Evolutionary conservation across 352 stramenopile species (phyloP).

Genomic region (Phytophthora ramorum): DNA sequence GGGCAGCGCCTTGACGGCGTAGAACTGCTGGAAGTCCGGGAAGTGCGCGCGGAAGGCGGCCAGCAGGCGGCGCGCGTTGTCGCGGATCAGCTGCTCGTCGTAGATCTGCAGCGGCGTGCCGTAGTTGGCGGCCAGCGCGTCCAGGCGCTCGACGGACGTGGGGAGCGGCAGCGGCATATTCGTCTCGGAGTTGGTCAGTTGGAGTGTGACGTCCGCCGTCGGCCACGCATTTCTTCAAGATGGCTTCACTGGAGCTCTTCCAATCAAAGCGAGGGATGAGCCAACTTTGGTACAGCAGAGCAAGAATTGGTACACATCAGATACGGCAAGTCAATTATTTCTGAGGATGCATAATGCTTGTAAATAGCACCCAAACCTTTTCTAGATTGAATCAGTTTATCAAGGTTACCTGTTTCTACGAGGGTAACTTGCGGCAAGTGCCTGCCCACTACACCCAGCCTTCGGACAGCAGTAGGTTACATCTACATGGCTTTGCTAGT

Average conservation of each 20-base stretch:
- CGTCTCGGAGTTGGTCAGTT: conserved; percentile 15
- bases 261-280: conserved; percentile 32
- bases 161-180: conserved; percentile 75
- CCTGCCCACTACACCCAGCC: no score
- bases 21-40: conserved; percentile 89
- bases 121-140: conserved; percentile 74
- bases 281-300: neutral
- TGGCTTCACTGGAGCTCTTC: conserved; percentile 19
- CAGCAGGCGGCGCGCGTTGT: conserved; percentile 77
- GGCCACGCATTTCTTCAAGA: conserved; percentile 26
- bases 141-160: conserved; percentile 54
- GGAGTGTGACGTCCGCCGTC: conserved; percentile 20
- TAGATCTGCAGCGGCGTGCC: conserved; percentile 91
- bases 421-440: no score
- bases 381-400: no score
- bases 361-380: no score
- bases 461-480: no score
- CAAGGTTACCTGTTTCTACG: no score
- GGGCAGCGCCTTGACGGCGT: conserved; percentile 90
- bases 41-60: conserved; percentile 80
- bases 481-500: no score
- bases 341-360: no score
- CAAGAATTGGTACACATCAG: no score
- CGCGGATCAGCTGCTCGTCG: conserved; percentile 85
- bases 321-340: no score